phyloP scores from a whole-genome alignment of 805 yeast genomes.

The Pichia exigua region DNA sequence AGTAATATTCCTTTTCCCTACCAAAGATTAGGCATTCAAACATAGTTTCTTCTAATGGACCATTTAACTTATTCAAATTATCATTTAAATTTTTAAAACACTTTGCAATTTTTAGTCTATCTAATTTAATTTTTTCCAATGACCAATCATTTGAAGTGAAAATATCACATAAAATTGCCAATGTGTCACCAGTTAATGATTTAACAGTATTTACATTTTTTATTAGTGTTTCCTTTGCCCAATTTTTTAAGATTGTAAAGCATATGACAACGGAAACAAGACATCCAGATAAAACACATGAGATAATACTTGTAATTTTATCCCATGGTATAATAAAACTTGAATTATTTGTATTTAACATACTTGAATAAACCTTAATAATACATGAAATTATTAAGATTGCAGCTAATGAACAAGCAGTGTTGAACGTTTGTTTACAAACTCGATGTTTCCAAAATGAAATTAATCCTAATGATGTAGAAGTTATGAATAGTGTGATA shows the following conservation, averaged over 20 bases:
- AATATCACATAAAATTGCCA: slow-evolving; percentile 31
- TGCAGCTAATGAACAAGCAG: slow-evolving; percentile 73
- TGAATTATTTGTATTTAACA: slow-evolving; percentile 37
- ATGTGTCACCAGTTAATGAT: slow-evolving; percentile 40
- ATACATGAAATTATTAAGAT: slow-evolving; percentile 64
- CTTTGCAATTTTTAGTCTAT: slow-evolving; percentile 14
- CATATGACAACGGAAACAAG: slow-evolving; percentile 52
- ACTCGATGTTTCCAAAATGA: slow-evolving; percentile 65
- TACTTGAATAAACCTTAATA: slow-evolving; percentile 54
- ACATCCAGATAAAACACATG: slow-evolving; percentile 56
- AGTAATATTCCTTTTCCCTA: slow-evolving; percentile 42
- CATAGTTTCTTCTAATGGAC: slow-evolving; percentile 47
- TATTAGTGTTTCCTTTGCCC: slow-evolving; percentile 6
- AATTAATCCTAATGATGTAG: slow-evolving; percentile 52
- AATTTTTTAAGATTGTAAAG: slow-evolving; percentile 40
- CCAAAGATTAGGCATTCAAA: slow-evolving; percentile 54
- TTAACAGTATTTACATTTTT: slow-evolving; percentile 22
- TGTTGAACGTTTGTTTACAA: slow-evolving; percentile 61
- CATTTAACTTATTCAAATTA: slow-evolving; percentile 32
- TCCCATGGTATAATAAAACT: slow-evolving; percentile 44
- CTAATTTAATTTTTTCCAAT: neutral
- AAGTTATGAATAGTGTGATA: slow-evolving; percentile 27
- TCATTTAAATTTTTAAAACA: slow-evolving; percentile 33
- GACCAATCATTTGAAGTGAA: slow-evolving; percentile 39
- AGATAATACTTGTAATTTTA: slow-evolving; percentile 45